Evolutionary conservation across 106 monocot species (phyloP), one percentile per base, ranked within the genome.

Genomic region (Platanthera zijinensis): DNA sequence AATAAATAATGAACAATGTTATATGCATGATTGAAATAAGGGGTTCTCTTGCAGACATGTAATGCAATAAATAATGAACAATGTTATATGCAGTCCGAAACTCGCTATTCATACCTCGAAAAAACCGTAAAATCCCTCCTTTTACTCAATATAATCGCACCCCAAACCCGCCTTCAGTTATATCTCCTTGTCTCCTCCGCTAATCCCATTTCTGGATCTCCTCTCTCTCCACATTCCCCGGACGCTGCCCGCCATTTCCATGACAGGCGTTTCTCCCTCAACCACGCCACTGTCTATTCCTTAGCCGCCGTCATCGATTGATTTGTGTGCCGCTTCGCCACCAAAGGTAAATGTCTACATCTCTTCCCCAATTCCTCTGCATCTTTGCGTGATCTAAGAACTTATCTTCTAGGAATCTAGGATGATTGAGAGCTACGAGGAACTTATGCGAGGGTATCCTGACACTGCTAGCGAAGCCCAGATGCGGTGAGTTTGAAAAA

Each of bases 401-500:
- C 51, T 57, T 51, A 50, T 77, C 21, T 72, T 10, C 71, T 76
- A n/a, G 66, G 18, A 76, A 67, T 10, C 71, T 76, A n/a, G 66
- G 18, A 76, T 71, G 6, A 70, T 48, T 18, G 30, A n/a, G 73
- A 86, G 88, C 84, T 17, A 75, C 88, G 5, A 75, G 61, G 80
- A 90, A 89, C 71, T 74, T 84, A 8, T 93, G 79, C 30, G 86
- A 86, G 76, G 77, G 88, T 62, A 84, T 90, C 17, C 68, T 90
- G 87, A 85, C 83, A 10, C 47, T 83, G 21, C 82, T 95, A 3
- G 72, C 86, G 45, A 94, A 86, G 75, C 93, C 93, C 2, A 86
- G 82, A 71, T 90, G 93, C 3, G 90, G 93, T 8, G 93, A 90
- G 74, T 88, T 90, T 57, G 93, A 90, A 12, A 88, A 94, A 81